phyloP scores from a whole-genome alignment of 2,329 filamentous ascomycete genomes.

The Huntiella decipiens region DNA sequence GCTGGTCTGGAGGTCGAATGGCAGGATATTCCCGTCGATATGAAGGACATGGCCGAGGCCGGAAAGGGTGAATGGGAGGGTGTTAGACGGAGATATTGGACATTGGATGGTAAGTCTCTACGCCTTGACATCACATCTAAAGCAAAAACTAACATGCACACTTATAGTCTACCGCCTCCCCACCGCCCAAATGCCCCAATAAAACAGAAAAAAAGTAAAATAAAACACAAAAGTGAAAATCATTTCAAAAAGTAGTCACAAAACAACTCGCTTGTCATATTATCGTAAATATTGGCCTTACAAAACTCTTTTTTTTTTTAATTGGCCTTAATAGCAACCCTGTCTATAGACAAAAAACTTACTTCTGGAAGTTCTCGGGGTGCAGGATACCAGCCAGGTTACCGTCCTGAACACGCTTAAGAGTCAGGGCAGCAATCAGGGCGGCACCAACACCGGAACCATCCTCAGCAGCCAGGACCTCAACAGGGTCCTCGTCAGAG shows the following conservation, averaged over 20 bases:
- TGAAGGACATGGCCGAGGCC: constrained; percentile 40
- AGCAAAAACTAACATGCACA: constrained; percentile 14
- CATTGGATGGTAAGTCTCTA: constrained; percentile 43
- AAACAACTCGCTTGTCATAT: not conserved
- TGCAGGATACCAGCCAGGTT: constrained; percentile 46
- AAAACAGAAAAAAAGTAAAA: too few species aligned
- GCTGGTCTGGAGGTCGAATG: constrained; percentile 81
- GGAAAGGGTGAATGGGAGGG: constrained; percentile 71
- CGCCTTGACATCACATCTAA: not conserved
- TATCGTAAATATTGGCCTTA: not conserved
- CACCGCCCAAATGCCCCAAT: not conserved
- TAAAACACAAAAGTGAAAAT: not conserved
- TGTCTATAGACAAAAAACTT: not conserved
- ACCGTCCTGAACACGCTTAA: constrained; percentile 43
- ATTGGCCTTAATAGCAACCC: not conserved
- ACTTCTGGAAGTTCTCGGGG: constrained; percentile 35
- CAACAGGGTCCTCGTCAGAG: constrained; percentile 68
- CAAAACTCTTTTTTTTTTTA: not conserved
- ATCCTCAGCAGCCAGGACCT: constrained; percentile 80
- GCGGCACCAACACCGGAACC: constrained; percentile 72
- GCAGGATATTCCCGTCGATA: constrained; percentile 57
- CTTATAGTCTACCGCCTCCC: constrained; percentile 49
- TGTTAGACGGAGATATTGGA: constrained; percentile 78
- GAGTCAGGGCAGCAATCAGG: constrained; percentile 61
- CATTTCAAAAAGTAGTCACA: constrained; percentile 3